These are phyloP conservation scores for Apiotrichum montevideense DNA, from an alignment of 1,284 basidiomycete genomes.

Conservation along the genomic window DNA sequence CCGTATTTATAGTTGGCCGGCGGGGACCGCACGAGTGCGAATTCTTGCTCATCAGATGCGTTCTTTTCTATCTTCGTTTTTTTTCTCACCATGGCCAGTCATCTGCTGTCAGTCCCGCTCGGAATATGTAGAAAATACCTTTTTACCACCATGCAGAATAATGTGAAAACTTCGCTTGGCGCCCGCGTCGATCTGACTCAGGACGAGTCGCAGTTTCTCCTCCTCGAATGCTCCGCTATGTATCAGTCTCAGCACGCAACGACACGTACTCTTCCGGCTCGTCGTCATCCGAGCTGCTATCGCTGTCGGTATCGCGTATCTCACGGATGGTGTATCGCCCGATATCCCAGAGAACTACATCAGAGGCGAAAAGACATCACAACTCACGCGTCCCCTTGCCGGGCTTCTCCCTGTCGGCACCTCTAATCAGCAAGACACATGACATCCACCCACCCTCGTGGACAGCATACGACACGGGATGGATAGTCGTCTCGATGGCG, in stretches of 20 bases:
- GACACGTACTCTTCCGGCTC: not conserved
- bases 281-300: not conserved
- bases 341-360: conserved; percentile 36
- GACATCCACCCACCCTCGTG: conserved; percentile 59
- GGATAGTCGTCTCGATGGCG: conserved; percentile 35
- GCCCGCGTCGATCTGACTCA: not conserved
- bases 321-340: conserved; percentile 29
- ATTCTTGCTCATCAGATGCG: too few species aligned
- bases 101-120: too few species aligned
- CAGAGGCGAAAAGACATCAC: too few species aligned
- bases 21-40: too few species aligned
- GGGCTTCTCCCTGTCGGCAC: conserved; percentile 54
- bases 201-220: conserved; percentile 1
- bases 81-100: too few species aligned
- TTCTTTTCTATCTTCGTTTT: too few species aligned
- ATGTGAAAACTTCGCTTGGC: not conserved
- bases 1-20: too few species aligned
- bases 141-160: conserved; percentile 8
- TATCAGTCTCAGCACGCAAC: too few species aligned
- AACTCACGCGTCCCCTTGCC: conserved; percentile 26
- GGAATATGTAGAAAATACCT: not conserved
- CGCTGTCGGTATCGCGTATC: conserved; percentile 18
- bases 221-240: conserved; percentile 1
- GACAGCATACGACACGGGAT: conserved; percentile 55
- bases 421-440: too few species aligned